Evolutionary conservation across 2,329 filamentous ascomycete genomes (phyloP), one percentile per base, ranked within the genome.

Genomic region (Xenoacremonium recifei): DNA sequence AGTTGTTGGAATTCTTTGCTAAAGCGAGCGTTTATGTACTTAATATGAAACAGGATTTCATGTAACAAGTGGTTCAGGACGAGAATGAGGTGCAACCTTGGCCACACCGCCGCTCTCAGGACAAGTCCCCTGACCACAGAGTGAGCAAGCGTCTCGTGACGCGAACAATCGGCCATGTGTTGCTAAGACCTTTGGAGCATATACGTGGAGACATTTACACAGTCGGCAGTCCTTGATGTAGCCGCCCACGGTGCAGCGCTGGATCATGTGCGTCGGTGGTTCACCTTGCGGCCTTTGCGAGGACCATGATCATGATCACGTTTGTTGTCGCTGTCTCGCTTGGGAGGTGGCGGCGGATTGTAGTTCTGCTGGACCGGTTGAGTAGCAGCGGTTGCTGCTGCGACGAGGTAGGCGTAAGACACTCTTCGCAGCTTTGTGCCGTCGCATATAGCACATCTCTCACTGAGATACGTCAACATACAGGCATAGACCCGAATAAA

Each of bases 351-450:
- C 3, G 53, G 44, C 5, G 49, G 45, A 27, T 27, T 9, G 13
- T 13, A 27, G 4, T 39, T 39, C 18, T 40, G 50, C 17, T 48
- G 33, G 11, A 32, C 35, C 12, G 47, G 39, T 4, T 44, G 23
- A 7, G n/a, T n/a, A n/a, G n/a, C n/a, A n/a, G 49, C 27, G 16
- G 42, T 19, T 10, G 42, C 38, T 17, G 45, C 50, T 7, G 29
- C 36, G 12, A 45, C 39, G 27, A 55, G 42, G 38, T 58, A 54
- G 18, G 35, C 38, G 12, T 54, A 49, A 11, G 55, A 53, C 6
- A 58, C 55, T 23, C 41, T 37, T 5, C 51, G 49, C 20, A 58
- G 35, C 18, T 58, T 58, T 35, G 47, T 55, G 23, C 54, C 55
- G 15, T 51, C 34, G n/a, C 55, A 58, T n/a, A 45, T 42, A 39